Percentiles rank a stretch among this genome's conserved stretches.
phyloP scores from a whole-genome alignment of 2,329 filamentous ascomycete species.

The Botrytis elliptica region DNA sequence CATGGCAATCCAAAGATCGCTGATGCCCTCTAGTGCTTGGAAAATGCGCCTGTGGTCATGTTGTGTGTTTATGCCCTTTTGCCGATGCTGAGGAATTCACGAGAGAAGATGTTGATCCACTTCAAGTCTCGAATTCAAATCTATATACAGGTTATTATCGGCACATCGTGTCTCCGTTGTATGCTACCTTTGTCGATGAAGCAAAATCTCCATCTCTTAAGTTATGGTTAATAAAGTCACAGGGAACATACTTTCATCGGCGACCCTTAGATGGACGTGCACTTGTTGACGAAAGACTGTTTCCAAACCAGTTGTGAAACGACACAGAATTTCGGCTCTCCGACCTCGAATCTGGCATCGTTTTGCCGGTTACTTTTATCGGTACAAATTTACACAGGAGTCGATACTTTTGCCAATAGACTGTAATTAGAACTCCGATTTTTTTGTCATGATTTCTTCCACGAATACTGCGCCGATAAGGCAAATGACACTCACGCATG shows the following conservation, averaged over 20 bases:
- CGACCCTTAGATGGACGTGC: not conserved
- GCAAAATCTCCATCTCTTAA: not conserved
- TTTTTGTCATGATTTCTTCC: not conserved
- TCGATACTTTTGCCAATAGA: no score
- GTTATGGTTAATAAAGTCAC: not conserved
- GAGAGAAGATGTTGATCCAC: not conserved
- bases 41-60: not conserved
- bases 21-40: not conserved
- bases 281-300: not conserved
- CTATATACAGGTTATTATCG: not conserved
- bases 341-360: not conserved
- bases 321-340: not conserved
- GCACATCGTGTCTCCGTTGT: not conserved
- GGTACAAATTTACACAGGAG: not conserved
- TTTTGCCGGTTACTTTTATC: not conserved
- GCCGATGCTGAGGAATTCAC: not conserved
- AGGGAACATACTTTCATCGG: not conserved
- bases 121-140: not conserved
- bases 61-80: not conserved
- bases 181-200: not conserved
- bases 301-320: constrained; percentile 6
- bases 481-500: not conserved
- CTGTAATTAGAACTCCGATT: no score
- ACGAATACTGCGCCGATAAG: not conserved
- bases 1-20: not conserved